Conservation (phyloP, 768 basidiomycete species). For the Phaffia tasmanica region DNA sequence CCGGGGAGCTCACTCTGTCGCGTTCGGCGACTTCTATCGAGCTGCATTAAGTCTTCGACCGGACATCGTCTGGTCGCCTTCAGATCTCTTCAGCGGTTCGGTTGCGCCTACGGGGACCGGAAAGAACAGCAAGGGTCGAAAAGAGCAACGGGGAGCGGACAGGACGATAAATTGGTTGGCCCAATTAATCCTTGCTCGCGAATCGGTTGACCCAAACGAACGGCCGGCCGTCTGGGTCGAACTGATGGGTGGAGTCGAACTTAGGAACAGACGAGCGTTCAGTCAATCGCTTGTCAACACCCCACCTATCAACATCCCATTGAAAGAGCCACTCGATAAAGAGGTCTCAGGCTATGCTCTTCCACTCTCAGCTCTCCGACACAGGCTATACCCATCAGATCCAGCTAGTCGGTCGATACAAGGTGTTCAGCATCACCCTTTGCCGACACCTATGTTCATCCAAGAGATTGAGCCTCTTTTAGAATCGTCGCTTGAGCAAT, state of each 20-base stretch:
- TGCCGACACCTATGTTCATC: background rate
- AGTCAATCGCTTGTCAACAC: background rate
- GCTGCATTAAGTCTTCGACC: background rate
- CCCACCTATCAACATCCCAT: no score
- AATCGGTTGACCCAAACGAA: background rate
- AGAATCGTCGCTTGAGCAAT: background rate
- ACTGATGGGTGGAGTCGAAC: background rate
- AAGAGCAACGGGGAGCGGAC: background rate
- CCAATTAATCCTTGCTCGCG: background rate
- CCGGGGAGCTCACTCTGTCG: background rate
- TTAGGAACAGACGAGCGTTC: background rate
- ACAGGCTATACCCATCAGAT: background rate
- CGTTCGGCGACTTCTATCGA: background rate
- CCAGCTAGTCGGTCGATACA: background rate
- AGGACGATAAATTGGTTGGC: background rate
- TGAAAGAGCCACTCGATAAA: background rate
- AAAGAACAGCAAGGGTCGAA: background rate
- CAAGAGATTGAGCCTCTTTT: background rate
- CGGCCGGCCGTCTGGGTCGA: conserved; percentile 1
- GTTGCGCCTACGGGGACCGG: background rate
- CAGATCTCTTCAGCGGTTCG: background rate
- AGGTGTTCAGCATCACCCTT: background rate
- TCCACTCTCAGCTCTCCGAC: conserved; percentile 9
- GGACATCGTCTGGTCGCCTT: conserved; percentile 7
- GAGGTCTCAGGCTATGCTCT: conserved; percentile 3